Conservation (phyloP, 2,329 filamentous ascomycete species). For the Colletotrichum tropicale region DNA sequence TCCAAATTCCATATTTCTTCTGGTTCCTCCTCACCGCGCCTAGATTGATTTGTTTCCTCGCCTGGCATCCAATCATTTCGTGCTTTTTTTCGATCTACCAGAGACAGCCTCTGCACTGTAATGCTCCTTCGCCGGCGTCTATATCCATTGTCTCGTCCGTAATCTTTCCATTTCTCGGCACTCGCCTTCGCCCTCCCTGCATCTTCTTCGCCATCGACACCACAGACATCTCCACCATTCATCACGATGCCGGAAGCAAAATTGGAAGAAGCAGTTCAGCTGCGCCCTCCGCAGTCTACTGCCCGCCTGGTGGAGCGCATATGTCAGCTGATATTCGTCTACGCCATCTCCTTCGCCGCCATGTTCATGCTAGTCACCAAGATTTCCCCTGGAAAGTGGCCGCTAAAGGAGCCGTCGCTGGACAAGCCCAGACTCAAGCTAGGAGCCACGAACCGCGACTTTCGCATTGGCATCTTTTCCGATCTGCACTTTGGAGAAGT, state of each 20-base stretch:
- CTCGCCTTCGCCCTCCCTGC: background rate
- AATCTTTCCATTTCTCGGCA: background rate
- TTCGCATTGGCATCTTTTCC: conserved; percentile 48
- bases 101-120: background rate
- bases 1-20: background rate
- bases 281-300: conserved; percentile 9
- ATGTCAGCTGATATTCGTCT: conserved; percentile 17
- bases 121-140: background rate
- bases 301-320: conserved; percentile 5
- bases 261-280: conserved; percentile 1
- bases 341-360: conserved; percentile 14
- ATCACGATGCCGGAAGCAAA: conserved; percentile 2
- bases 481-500: conserved; percentile 63
- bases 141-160: background rate
- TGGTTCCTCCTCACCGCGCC: background rate
- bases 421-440: conserved; percentile 4
- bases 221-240: background rate
- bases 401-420: conserved; percentile 13
- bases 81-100: background rate
- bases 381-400: conserved; percentile 20
- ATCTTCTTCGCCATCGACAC: background rate
- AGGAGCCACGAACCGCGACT: conserved; percentile 5
- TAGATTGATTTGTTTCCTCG: background rate
- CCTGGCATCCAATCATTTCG: background rate
- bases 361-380: conserved; percentile 21